Base-by-base conservation (phyloP, 139 green algal species). In the Chlorella sp. region DNA sequence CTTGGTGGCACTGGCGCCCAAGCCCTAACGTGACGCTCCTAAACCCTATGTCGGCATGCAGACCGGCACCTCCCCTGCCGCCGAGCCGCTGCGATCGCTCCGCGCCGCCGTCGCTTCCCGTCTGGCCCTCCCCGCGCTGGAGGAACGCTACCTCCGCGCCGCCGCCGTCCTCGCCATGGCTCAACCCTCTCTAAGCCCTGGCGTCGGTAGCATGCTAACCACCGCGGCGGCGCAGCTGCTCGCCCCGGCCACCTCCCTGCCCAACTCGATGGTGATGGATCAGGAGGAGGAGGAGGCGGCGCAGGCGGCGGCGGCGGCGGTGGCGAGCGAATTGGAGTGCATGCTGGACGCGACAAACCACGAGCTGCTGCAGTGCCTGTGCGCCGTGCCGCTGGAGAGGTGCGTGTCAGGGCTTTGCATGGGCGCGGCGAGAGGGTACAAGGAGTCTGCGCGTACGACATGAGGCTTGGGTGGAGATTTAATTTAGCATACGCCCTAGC, bases 91-190 rank as follows among this genome's bases (percentile, higher is more conserved):
- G n/a, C n/a, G n/a, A n/a, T n/a, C n/a, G n/a, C n/a, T n/a, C n/a
- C n/a, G n/a, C n/a, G n/a, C n/a, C n/a, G n/a, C n/a, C n/a, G n/a
- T n/a, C n/a, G n/a, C n/a, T n/a, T n/a, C n/a, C n/a, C n/a, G n/a
- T n/a, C n/a, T n/a, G n/a, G n/a, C n/a, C n/a, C 10, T 73, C 0
- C 27, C 35, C n/a, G 31, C 72, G 69, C 30, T 82, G 34, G 74
- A 81, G 35, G 49, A 81, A 27, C 76, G 76, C 35, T 82, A 79
- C 55, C 70, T 86, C 20, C 59, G 31, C 5, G 83, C 74, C 20
- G 69, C 83, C 24, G 83, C 83, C 3, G 76, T 88, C 35, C 74
- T 88, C 36, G 83, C 79, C n/a, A 70, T 29, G 23, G 62, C 62
- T 49, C 62, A 36, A 27, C 30, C 31, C 31, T 26, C 59, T 31